These are phyloP conservation scores for Papilionanthe hybrid DNA, from an alignment of 116 monocot genomes.

Conservation along the genomic window DNA sequence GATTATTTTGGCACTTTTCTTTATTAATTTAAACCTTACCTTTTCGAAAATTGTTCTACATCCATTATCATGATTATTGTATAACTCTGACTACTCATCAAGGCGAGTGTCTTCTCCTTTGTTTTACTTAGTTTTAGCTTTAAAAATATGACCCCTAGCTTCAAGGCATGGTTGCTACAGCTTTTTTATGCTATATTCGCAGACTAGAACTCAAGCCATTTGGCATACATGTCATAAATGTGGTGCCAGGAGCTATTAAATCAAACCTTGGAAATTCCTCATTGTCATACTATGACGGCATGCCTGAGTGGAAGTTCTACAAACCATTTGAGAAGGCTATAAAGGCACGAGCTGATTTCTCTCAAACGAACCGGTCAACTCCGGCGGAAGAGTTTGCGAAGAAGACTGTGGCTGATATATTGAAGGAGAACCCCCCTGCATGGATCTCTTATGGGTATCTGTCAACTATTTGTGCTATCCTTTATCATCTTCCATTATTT, in stretches of 20 bases:
- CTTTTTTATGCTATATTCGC: not conserved
- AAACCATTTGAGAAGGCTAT: slow-evolving; percentile 47
- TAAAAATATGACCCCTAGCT: too few species aligned
- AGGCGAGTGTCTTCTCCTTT: not conserved
- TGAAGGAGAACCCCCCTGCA: slow-evolving; percentile 65
- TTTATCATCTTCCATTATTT: slow-evolving; percentile 66
- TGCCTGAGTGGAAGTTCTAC: slow-evolving; percentile 88
- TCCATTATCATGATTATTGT: not conserved
- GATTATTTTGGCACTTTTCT: too few species aligned
- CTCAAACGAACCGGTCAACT: slow-evolving; percentile 51
- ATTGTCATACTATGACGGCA: slow-evolving; percentile 35
- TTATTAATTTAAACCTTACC: not conserved
- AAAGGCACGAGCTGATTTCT: slow-evolving; percentile 39
- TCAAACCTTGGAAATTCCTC: slow-evolving; percentile 74
- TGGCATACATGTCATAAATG: slow-evolving; percentile 61
- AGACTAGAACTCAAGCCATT: slow-evolving; percentile 69
- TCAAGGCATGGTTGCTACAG: too few species aligned
- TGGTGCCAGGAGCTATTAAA: slow-evolving; percentile 78
- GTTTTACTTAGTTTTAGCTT: not conserved
- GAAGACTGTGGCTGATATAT: slow-evolving; percentile 50
- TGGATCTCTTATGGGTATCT: slow-evolving; percentile 81
- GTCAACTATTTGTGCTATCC: slow-evolving; percentile 40
- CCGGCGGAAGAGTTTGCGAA: slow-evolving; percentile 77
- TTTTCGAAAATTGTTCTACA: not conserved
- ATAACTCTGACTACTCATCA: not conserved